A percentile compares a stretch with the other conserved stretches of the same genome.
phyloP scores from a whole-genome alignment of 352 stramenopile species.

The Globisporangium radiosum region DNA sequence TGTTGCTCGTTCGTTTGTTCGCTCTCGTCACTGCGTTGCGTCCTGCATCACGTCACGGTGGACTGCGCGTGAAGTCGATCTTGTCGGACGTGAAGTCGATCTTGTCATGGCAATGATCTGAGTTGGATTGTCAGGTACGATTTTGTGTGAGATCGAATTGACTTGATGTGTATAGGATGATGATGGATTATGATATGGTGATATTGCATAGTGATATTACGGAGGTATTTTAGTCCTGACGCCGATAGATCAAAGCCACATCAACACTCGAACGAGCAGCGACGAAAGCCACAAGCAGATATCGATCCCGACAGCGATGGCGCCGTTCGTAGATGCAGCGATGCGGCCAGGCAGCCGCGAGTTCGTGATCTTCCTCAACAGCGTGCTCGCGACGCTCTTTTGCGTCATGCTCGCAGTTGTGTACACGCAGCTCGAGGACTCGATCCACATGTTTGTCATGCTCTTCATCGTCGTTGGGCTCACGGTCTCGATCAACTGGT shows the following conservation, averaged over 20 bases:
- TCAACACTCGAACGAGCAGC: neutral
- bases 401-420: conserved; percentile 67
- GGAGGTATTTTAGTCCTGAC: neutral
- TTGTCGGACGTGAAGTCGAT: no score
- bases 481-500: conserved; percentile 83
- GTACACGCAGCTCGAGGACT: conserved; percentile 79
- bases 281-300: neutral
- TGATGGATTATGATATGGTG: no score
- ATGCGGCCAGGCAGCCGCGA: conserved; percentile 63
- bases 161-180: no score
- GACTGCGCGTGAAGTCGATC: no score
- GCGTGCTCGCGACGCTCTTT: conserved; percentile 61
- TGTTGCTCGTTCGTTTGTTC: neutral
- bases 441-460: conserved; percentile 77
- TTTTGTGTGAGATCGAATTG: no score
- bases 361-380: conserved; percentile 72
- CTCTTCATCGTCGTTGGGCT: conserved; percentile 80
- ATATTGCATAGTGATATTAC: neutral
- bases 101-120: no score
- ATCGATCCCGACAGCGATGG: conserved; percentile 14
- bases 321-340: conserved; percentile 32
- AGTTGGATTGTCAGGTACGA: no score
- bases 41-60: no score
- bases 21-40: no score
- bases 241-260: neutral